Conservation (phyloP, 805 yeast genomes). For the Candida palmyrensis region DNA sequence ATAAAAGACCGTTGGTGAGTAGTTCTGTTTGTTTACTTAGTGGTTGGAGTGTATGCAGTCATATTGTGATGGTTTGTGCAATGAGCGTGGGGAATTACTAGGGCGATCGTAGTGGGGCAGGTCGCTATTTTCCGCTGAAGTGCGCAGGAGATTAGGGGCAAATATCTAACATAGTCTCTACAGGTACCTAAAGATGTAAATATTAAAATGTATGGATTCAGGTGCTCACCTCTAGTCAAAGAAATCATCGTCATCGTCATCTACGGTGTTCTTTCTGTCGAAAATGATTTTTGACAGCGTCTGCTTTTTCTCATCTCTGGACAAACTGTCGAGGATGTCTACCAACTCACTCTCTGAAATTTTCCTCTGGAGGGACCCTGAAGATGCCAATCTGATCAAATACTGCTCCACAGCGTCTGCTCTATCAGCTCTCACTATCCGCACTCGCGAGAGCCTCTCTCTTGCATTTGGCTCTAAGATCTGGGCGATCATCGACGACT, state of each 20-base stretch:
- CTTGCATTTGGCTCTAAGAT: conserved; percentile 79
- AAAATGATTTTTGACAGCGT: conserved; percentile 61
- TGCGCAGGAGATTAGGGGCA: too few relatives aligned
- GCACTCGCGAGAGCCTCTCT: conserved; percentile 80
- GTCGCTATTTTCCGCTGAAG: background rate
- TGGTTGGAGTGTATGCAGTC: too few relatives aligned
- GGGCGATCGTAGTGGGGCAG: too few relatives aligned
- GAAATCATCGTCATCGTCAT: conserved; percentile 29
- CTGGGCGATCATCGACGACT: conserved; percentile 50
- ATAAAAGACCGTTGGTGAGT: too few relatives aligned
- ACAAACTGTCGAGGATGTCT: conserved; percentile 73
- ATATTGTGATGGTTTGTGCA: too few relatives aligned
- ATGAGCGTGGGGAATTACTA: too few relatives aligned
- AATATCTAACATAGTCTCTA: too few relatives aligned
- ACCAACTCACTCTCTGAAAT: conserved; percentile 81
- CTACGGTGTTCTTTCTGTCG: conserved; percentile 42
- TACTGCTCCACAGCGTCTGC: conserved; percentile 85
- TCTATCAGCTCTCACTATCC: conserved; percentile 87
- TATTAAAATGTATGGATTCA: background rate
- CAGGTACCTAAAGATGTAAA: background rate
- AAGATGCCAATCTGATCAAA: conserved; percentile 61
- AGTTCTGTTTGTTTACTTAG: conserved; percentile 3
- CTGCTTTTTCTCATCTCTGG: conserved; percentile 62
- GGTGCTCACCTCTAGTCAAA: conserved; percentile 28
- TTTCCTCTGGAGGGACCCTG: conserved; percentile 72